Evolutionary conservation across 23 red algal genomes (phyloP).

Genomic region (Chondrus crispus): DNA sequence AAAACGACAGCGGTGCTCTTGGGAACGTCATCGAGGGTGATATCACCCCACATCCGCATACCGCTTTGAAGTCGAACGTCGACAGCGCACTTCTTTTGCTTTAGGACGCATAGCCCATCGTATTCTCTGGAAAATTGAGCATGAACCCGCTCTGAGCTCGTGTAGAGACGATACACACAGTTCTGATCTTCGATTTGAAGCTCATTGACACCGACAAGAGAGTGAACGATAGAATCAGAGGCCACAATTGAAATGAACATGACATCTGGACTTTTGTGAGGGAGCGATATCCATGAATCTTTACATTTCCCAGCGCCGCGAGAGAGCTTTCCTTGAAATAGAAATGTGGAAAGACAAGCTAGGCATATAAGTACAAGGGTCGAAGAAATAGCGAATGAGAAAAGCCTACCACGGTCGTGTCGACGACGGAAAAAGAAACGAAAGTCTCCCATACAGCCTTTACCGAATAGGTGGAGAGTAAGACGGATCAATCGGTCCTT

Average conservation of each 20-base stretch:
- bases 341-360: not conserved
- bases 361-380: not conserved
- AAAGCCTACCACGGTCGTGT: not conserved
- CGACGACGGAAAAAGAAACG: not conserved
- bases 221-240: not conserved
- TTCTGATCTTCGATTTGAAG: not conserved
- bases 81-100: not conserved
- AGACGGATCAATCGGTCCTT: not conserved
- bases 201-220: not conserved
- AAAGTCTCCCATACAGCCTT: not conserved
- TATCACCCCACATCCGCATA: conserved; percentile 34
- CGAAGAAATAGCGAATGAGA: not conserved
- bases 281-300: not conserved
- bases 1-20: conserved; percentile 24
- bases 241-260: conserved; percentile 48
- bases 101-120: not conserved
- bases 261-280: not conserved
- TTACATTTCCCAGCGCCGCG: not conserved
- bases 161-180: conserved; percentile 32
- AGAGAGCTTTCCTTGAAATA: not conserved
- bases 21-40: conserved; percentile 23
- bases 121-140: not conserved
- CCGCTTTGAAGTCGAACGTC: not conserved
- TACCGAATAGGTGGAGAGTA: not conserved
- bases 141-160: not conserved